phyloP scores from a whole-genome alignment of 805 yeast species.

The Cyberlindnera americana region DNA sequence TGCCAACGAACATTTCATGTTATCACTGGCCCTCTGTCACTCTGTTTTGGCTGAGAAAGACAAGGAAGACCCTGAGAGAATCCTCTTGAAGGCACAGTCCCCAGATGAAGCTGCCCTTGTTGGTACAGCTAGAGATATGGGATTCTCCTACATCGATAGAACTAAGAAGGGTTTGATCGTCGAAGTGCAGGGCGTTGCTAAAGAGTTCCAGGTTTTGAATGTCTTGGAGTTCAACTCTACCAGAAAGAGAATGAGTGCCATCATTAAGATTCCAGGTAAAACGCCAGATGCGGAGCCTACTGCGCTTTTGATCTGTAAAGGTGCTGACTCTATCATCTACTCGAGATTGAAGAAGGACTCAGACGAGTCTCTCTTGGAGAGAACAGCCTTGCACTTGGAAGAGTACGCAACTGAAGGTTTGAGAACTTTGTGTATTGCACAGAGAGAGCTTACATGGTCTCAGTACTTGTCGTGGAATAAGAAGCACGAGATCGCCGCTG shows the following conservation, averaged over 20 bases:
- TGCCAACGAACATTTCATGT: slow-evolving; percentile 70
- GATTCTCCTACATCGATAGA: slow-evolving; percentile 61
- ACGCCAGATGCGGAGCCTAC: slow-evolving; percentile 42
- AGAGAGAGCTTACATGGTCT: slow-evolving; percentile 56
- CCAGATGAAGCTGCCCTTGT: slow-evolving; percentile 89
- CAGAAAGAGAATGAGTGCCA: slow-evolving; percentile 84
- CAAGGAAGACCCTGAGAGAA: slow-evolving; percentile 52
- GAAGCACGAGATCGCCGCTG: slow-evolving; percentile 59
- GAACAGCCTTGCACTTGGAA: slow-evolving; percentile 70
- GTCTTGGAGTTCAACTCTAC: slow-evolving; percentile 78
- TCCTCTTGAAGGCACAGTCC: slow-evolving; percentile 69
- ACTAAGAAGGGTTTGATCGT: slow-evolving; percentile 67
- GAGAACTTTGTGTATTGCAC: slow-evolving; percentile 77
- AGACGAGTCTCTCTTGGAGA: slow-evolving; percentile 43
- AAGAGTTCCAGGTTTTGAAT: slow-evolving; percentile 69
- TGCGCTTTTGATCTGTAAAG: slow-evolving; percentile 72
- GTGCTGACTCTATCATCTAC: slow-evolving; percentile 80
- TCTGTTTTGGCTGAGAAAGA: slow-evolving; percentile 70
- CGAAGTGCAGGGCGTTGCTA: slow-evolving; percentile 64
- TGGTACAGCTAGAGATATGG: slow-evolving; percentile 75
- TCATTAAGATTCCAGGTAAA: slow-evolving; percentile 47
- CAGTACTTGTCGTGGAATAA: slow-evolving; percentile 62
- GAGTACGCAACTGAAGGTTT: slow-evolving; percentile 79
- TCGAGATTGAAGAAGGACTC: slow-evolving; percentile 51
- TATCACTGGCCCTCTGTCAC: slow-evolving; percentile 74